These are phyloP conservation scores for Dothiorella sarmentorum DNA, from an alignment of 2,329 filamentous ascomycete genomes.

Conservation along the genomic window DNA sequence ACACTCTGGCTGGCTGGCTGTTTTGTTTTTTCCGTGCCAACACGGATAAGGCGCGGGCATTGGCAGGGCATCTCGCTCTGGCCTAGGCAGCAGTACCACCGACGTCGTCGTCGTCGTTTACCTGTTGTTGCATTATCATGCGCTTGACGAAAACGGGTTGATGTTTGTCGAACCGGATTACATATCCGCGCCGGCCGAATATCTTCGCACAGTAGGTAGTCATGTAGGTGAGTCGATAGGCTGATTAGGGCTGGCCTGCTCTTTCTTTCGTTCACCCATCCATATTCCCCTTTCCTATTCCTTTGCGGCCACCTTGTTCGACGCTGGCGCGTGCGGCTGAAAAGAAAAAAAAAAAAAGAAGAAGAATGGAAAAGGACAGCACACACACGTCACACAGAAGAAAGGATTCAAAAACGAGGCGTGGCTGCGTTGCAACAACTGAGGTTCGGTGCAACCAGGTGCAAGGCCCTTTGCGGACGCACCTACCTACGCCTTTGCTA, in stretches of 20 bases:
- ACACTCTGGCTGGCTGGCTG: not conserved
- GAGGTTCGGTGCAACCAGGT: not conserved
- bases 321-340: not conserved
- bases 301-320: not conserved
- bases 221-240: not conserved
- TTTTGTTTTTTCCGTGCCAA: slow-evolving; percentile 3
- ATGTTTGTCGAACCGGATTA: not conserved
- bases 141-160: slow-evolving; percentile 9
- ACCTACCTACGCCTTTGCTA: not conserved
- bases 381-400: not conserved
- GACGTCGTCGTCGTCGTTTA: not conserved
- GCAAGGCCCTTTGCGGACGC: not conserved
- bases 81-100: not conserved
- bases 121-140: not conserved
- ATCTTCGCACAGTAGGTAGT: not conserved
- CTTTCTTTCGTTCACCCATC: not conserved
- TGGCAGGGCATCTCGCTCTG: no score
- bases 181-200: not conserved
- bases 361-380: not conserved
- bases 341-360: not conserved
- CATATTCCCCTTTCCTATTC: not conserved
- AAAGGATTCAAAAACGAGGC: not conserved
- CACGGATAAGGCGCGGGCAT: no score
- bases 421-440: not conserved
- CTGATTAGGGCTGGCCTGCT: not conserved